Percentiles rank a stretch among this genome's conserved stretches.
phyloP scores from a whole-genome alignment of 257 asterid genomes.

The Rubia yunnanensis region DNA sequence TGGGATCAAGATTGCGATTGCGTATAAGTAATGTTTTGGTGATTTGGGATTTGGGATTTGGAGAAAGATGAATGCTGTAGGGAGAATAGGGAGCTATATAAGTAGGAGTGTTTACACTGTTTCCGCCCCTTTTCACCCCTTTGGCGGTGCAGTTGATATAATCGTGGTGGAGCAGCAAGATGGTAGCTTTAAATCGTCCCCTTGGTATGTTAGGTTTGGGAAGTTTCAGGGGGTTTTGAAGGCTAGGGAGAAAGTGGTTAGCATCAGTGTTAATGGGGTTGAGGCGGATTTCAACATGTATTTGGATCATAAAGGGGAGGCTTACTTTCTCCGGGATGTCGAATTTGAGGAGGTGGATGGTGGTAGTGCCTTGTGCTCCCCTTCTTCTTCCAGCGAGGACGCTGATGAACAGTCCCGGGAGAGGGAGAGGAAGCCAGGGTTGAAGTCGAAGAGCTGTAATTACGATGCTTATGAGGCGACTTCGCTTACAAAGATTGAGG shows the following conservation, averaged over 20 bases:
- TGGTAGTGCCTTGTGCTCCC: conserved; percentile 25
- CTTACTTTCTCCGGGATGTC: conserved; percentile 65
- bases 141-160: conserved; percentile 97
- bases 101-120: conserved; percentile 65
- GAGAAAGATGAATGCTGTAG: conserved; percentile 75
- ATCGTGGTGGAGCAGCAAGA: conserved; percentile 89
- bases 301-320: conserved; percentile 83
- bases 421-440: conserved; percentile 18
- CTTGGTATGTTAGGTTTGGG: conserved; percentile 97
- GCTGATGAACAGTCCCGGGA: conserved; percentile 26
- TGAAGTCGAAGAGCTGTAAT: conserved; percentile 41
- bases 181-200: conserved; percentile 86
- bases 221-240: conserved; percentile 93
- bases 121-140: conserved; percentile 93
- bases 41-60: conserved; percentile 14
- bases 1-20: conserved; percentile 11
- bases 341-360: conserved; percentile 45
- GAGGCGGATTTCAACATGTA: conserved; percentile 73
- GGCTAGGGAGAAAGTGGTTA: conserved; percentile 77
- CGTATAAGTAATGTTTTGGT: conserved; percentile 17
- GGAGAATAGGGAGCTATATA: conserved; percentile 76
- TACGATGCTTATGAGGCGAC: conserved; percentile 31
- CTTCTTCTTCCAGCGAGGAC: conserved; percentile 64
- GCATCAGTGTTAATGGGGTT: conserved; percentile 60
- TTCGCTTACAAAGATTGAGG: conserved; percentile 19